Percentiles rank a stretch among this genome's conserved stretches.
phyloP scores from a whole-genome alignment of 495 filamentous ascomycete species.

The Penicillium paxilli region DNA sequence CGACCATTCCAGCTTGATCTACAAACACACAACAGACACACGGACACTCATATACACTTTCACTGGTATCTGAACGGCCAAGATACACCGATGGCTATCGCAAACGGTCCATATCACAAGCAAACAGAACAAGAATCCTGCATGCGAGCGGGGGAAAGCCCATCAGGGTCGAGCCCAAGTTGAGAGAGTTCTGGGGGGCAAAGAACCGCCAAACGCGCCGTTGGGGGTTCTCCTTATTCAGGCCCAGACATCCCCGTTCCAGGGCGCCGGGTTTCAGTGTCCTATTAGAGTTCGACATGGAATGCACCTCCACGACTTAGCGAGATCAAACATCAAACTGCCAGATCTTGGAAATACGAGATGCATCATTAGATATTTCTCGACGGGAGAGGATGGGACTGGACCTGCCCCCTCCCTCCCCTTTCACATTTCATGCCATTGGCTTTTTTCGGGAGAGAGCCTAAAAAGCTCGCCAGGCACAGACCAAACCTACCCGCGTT shows the following conservation, averaged over 20 bases:
- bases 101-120: neutral
- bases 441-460: neutral
- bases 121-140: neutral
- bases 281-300: conserved; percentile 12
- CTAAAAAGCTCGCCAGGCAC: neutral
- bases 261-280: conserved; percentile 2
- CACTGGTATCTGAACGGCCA: neutral
- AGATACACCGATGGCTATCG: neutral
- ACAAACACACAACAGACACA: neutral
- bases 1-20: neutral
- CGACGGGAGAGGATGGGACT: neutral
- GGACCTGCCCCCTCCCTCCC: neutral
- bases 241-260: conserved; percentile 3
- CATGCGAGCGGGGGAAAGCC: neutral
- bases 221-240: conserved; percentile 5
- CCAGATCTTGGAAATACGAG: neutral
- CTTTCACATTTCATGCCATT: neutral
- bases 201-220: neutral
- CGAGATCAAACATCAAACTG: neutral
- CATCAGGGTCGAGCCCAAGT: neutral
- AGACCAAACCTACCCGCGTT: conserved; percentile 7
- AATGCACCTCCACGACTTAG: conserved; percentile 11
- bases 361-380: neutral
- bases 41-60: neutral
- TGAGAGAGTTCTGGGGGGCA: neutral